Evolutionary conservation across 2,329 filamentous ascomycete species (phyloP), one percentile per base, ranked within the genome.

Genomic region (Didymella pomorum): DNA sequence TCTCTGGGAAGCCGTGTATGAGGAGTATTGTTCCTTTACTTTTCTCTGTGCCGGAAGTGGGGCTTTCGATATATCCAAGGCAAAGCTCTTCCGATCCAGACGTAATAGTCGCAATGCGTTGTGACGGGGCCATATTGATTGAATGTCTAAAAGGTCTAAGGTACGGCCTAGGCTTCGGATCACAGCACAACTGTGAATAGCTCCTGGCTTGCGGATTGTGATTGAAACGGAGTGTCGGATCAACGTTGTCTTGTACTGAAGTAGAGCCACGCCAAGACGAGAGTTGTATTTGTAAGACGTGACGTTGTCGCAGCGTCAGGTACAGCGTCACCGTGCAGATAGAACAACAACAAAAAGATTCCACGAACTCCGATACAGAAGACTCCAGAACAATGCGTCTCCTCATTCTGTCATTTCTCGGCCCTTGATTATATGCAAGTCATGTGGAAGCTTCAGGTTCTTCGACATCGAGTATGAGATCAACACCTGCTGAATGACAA

Each of bases 381-480:
- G 23, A 25, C 23, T 25, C 23, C 23, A 3, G 23, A 25, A 25
- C 23, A 7, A 25, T 25, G 23, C 7, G 3, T 4, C 23, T 7
- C 23, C 23, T 7, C 23, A 25, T n/a, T n/a, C n/a, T n/a, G n/a
- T n/a, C n/a, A n/a, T 25, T 25, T 25, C 2, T 28, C 7, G 8
- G 26, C 10, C 2, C 8, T 28, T 28, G 26, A 28, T 10, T 9
- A 8, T 8, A 28, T 16, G 33, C 33, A 18, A 18, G 6, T 37
- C n/a, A 37, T 41, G 18, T 2, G n/a, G 14, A 41, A 11, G 11
- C 6, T 18, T 16, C 16, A 28, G 23, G 2, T 16, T 50, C 21
- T 20, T 50, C 53, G 9, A 56, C 14, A 8, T 31, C 41, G 3
- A 56, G 46, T 16, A 39, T 11, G 9, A 56, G 46, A n/a, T 56